Evolutionary conservation across 2,329 filamentous ascomycete species (phyloP).

Genomic region (Talaromyces sp.): DNA sequence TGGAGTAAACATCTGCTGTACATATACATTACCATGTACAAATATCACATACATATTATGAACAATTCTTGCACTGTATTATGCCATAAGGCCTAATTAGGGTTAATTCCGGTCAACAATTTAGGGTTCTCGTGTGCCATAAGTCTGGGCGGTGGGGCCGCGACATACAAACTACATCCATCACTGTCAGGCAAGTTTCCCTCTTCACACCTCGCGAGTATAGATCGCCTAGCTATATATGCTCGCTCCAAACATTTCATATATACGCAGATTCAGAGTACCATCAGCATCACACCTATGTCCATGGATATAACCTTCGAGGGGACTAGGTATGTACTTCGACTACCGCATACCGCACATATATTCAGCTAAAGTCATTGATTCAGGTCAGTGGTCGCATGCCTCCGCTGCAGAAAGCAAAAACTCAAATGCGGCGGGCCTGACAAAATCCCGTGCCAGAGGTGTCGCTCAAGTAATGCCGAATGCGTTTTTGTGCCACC

Average conservation of each 20-base stretch:
- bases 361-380: not conserved
- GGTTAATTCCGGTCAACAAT: not conserved
- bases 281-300: not conserved
- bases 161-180: not conserved
- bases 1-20: not conserved
- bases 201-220: not conserved
- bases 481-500: constrained; percentile 1
- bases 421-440: not conserved
- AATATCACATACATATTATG: not conserved
- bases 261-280: not conserved
- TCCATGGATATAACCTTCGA: not conserved
- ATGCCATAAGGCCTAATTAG: not conserved
- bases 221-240: not conserved
- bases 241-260: not conserved
- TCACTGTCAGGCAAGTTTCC: not conserved
- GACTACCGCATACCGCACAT: not conserved
- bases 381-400: not conserved
- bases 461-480: not conserved
- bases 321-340: not conserved
- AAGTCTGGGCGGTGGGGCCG: not conserved
- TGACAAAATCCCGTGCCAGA: constrained; percentile 1
- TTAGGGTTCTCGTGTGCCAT: not conserved
- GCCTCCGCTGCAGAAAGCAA: constrained; percentile 5
- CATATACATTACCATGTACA: not conserved
- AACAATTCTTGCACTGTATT: not conserved